Percentiles rank a stretch among this genome's conserved stretches.
Evolutionary conservation across 2,329 filamentous ascomycete species (phyloP).

Genomic region (Geosmithia flava): DNA sequence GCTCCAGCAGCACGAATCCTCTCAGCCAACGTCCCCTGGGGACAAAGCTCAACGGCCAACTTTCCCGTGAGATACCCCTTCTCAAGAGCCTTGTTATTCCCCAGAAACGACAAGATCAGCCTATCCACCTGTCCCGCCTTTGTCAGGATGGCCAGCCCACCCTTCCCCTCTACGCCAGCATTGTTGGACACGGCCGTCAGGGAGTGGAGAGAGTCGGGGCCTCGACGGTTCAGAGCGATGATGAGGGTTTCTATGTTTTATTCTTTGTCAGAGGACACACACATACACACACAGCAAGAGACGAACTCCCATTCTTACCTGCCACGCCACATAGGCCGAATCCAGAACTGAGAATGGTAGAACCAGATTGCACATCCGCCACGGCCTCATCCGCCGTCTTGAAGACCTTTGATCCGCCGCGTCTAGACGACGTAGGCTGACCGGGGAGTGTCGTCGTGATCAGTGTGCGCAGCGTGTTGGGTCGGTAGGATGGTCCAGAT

Average conservation of each 20-base stretch:
- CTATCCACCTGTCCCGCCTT: conserved; percentile 58
- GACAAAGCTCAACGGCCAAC: conserved; percentile 63
- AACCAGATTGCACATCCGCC: conserved; percentile 56
- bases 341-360: conserved; percentile 61
- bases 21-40: conserved; percentile 64
- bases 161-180: conserved; percentile 56
- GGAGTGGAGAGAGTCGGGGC: conserved; percentile 47
- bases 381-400: conserved; percentile 54
- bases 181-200: conserved; percentile 75
- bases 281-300: no score
- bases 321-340: conserved; percentile 75
- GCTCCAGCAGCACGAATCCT: conserved; percentile 60
- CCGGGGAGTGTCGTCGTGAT: background rate
- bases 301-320: conserved; percentile 20
- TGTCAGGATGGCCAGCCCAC: conserved; percentile 57
- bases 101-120: conserved; percentile 64
- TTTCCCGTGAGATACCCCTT: conserved; percentile 63
- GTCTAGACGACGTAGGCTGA: conserved; percentile 3
- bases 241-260: conserved; percentile 59
- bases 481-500: no score
- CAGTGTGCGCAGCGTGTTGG: background rate
- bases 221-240: conserved; percentile 48
- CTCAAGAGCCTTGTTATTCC: conserved; percentile 66
- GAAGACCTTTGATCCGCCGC: conserved; percentile 33
- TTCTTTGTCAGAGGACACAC: background rate